Evolutionary conservation across 1,284 basidiomycete genomes (phyloP).

Genomic region (Trichosporon ovoides): DNA sequence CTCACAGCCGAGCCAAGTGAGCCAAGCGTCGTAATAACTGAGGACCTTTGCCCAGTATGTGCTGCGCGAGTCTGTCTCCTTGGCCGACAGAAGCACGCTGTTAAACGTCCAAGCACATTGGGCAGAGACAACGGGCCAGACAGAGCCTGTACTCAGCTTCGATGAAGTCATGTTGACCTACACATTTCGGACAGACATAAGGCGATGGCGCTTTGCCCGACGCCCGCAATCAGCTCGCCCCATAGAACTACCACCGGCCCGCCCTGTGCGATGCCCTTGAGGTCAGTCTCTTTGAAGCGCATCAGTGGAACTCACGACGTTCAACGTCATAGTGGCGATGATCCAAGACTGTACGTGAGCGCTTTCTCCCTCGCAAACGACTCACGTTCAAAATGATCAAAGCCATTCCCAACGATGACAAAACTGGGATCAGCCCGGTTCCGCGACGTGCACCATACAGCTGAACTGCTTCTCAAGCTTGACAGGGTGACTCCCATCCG

Average conservation of each 20-base stretch:
- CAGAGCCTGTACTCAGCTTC: not conserved
- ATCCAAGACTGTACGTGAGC: not conserved
- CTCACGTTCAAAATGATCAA: not conserved
- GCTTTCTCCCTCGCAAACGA: not conserved
- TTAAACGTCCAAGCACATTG: conserved; percentile 6
- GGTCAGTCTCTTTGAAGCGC: not conserved
- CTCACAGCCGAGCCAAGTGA: conserved; percentile 4
- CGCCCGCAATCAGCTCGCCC: conserved; percentile 7
- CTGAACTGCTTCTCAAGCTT: conserved; percentile 7
- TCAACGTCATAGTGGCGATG: conserved; percentile 3
- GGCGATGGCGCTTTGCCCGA: not conserved
- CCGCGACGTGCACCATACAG: not conserved
- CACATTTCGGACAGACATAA: conserved; percentile 5
- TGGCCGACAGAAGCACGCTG: not conserved
- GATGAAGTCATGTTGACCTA: not conserved
- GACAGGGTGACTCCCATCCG: not conserved
- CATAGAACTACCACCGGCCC: conserved; percentile 5
- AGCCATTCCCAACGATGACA: conserved; percentile 5
- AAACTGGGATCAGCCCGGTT: not conserved
- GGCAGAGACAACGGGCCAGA: not conserved
- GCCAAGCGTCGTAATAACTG: conserved; percentile 3
- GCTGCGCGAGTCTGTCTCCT: not conserved
- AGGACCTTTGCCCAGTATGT: not conserved
- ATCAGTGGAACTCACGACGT: not conserved
- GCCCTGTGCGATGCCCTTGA: conserved; percentile 1